Base-by-base conservation (phyloP, 2,329 filamentous ascomycete species). In the Pseudocercospora fuligena region DNA sequence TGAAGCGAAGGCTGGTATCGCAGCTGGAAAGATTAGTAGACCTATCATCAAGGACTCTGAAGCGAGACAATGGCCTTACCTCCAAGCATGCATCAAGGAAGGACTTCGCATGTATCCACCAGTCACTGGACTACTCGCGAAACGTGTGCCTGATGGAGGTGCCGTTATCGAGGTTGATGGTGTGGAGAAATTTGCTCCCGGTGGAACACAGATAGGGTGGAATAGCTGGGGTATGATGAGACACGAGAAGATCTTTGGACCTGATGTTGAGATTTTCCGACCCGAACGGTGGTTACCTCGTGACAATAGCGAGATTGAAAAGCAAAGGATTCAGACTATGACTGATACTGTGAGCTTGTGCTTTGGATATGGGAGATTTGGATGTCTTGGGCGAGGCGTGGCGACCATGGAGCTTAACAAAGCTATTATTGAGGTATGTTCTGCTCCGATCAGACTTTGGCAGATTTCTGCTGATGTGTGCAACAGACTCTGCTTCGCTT, bases 1-100 rank as follows among this genome's bases (percentile, higher is more conserved):
- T 0, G 85, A 88, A 68, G 81, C 85, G 8, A 78, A 80, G 68
- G 69, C 68, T 5, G 81, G 80, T 0, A 74, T 82, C 65, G 74
- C 75, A 11, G 70, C 75, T 11, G 76, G 82, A 61, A 72, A 73
- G 3, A 76, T 84, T 11, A 78, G 78, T 11, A 70, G 75, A 23
- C 77, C 86, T 0, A 78, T 85, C 36, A 84, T 88, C 70, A 80
- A 83, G 31, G 85, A 88, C 68, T 66, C 75, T 9, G 76, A 82
- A 70, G 80, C 80, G 5, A 76, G 77, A 23, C 69, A 74, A 9
- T 72, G 84, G 1, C 81, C 82, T 0, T 84, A 84, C 66, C 72
- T 85, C 2, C 76, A 79, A 63, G 82, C 82, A 3, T 81, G 82
- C 43, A 79, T 85, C 61, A 82, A 82, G 33, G 83, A 85, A 71